These are phyloP conservation scores for Picea sitchensis DNA, from an alignment of 75 land plant species.

Conservation along the genomic window DNA sequence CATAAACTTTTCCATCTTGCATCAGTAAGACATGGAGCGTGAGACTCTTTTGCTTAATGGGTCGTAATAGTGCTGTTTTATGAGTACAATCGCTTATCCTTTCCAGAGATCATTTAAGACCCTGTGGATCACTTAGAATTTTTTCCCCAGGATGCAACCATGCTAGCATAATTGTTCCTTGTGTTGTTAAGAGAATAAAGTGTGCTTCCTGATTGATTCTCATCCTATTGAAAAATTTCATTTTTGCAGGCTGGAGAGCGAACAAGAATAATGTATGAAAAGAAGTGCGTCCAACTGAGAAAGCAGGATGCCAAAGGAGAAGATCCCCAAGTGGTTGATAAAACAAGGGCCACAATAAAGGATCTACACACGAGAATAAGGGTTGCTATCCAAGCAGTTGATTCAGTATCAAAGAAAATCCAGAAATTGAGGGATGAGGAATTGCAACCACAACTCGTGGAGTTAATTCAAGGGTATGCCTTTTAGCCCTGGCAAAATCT, in stretches of 20 bases:
- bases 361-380: slow-evolving; percentile 72
- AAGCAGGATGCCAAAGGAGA: slow-evolving; percentile 72
- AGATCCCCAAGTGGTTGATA: slow-evolving; percentile 56
- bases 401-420: slow-evolving; percentile 68
- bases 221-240: background rate
- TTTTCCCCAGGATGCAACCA: background rate
- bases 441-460: slow-evolving; percentile 81
- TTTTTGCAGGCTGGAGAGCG: slow-evolving; percentile 69
- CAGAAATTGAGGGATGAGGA: slow-evolving; percentile 90
- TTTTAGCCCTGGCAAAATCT: background rate
- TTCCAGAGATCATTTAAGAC: background rate
- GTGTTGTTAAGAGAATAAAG: background rate
- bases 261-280: slow-evolving; percentile 58
- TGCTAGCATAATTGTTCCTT: background rate
- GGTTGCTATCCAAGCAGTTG: slow-evolving; percentile 77
- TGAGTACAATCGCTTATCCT: slow-evolving; percentile 1
- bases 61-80: background rate
- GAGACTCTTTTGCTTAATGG: background rate
- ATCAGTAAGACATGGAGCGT: background rate
- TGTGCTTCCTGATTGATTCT: slow-evolving; percentile 5
- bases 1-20: background rate
- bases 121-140: background rate
- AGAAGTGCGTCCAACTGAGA: slow-evolving; percentile 56
- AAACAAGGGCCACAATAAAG: slow-evolving; percentile 66
- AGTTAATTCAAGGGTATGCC: slow-evolving; percentile 49